Conservation (phyloP, 148 eudicot genomes). For the Spergularia bocconei region DNA sequence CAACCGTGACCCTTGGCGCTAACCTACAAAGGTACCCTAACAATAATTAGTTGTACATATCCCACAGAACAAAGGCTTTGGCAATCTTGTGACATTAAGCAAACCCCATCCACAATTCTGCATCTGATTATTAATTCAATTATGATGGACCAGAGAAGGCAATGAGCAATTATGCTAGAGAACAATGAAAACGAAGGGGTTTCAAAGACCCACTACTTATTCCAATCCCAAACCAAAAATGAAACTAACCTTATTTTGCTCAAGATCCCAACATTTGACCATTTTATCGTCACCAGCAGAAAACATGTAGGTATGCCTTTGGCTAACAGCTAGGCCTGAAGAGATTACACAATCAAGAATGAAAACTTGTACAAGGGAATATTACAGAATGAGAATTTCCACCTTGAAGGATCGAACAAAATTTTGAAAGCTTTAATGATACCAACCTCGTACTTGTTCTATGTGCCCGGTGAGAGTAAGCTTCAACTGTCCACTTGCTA, state of each 20-base stretch:
- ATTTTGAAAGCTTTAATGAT: not conserved
- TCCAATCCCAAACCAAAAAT: not conserved
- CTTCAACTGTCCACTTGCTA: conserved; percentile 71
- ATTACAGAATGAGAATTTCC: not conserved
- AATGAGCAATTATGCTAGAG: not conserved
- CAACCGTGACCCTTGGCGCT: not conserved
- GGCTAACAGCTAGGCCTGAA: conserved; percentile 93
- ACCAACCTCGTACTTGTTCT: conserved; percentile 93
- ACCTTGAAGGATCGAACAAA: not conserved
- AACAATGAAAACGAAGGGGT: not conserved
- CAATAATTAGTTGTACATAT: not conserved
- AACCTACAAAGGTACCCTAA: not conserved
- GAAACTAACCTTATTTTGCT: conserved; percentile 81
- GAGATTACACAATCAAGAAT: not conserved
- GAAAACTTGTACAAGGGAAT: not conserved
- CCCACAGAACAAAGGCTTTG: not conserved
- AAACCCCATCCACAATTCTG: not conserved
- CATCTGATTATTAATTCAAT: not conserved
- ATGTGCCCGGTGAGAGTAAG: conserved; percentile 98
- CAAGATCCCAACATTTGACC: conserved; percentile 99
- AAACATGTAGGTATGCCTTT: conserved; percentile 93
- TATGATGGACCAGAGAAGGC: not conserved
- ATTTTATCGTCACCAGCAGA: conserved; percentile 99
- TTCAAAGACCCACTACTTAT: not conserved
- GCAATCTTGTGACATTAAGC: not conserved